Conservation (phyloP, 2,329 filamentous ascomycete genomes). For the Diaporthe sp. region DNA sequence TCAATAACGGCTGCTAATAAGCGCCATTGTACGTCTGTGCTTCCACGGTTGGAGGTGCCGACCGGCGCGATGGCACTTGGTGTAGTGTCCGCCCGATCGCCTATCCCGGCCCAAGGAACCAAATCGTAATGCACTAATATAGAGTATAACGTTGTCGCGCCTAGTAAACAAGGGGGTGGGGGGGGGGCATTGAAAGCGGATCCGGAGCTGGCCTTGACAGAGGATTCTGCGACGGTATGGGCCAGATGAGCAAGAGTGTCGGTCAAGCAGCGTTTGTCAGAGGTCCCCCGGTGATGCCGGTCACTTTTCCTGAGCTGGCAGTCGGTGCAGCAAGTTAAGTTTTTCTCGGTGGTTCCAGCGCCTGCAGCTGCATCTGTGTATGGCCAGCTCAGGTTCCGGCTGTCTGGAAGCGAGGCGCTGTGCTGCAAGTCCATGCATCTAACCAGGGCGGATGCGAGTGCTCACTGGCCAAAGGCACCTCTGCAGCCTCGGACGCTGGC, state of each 20-base stretch:
- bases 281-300: slow-evolving; percentile 9
- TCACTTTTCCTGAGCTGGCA: slow-evolving; percentile 22
- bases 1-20: slow-evolving; percentile 25
- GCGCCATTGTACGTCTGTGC: slow-evolving; percentile 21
- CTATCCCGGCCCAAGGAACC: slow-evolving; percentile 10
- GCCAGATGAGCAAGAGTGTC: slow-evolving; percentile 16
- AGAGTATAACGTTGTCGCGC: neutral
- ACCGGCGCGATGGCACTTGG: slow-evolving; percentile 22
- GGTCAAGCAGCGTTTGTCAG: slow-evolving; percentile 10
- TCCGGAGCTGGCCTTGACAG: neutral
- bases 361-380: slow-evolving; percentile 34
- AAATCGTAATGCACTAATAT: slow-evolving; percentile 2
- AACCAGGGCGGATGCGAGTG: slow-evolving; percentile 21
- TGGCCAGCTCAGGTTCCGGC: slow-evolving; percentile 38
- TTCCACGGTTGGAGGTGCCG: slow-evolving; percentile 18
- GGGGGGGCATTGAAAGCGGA: neutral
- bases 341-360: slow-evolving; percentile 15
- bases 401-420: slow-evolving; percentile 34
- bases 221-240: neutral
- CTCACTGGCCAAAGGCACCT: slow-evolving; percentile 35
- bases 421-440: slow-evolving; percentile 31
- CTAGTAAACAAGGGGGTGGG: neutral
- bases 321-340: neutral
- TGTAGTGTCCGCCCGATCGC: slow-evolving; percentile 9
- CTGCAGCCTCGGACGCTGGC: slow-evolving; percentile 26